Percentiles rank a stretch among this genome's conserved stretches.
These are phyloP conservation scores for Petunia axillaris DNA, from an alignment of 257 asterid genomes.

Conservation along the genomic window DNA sequence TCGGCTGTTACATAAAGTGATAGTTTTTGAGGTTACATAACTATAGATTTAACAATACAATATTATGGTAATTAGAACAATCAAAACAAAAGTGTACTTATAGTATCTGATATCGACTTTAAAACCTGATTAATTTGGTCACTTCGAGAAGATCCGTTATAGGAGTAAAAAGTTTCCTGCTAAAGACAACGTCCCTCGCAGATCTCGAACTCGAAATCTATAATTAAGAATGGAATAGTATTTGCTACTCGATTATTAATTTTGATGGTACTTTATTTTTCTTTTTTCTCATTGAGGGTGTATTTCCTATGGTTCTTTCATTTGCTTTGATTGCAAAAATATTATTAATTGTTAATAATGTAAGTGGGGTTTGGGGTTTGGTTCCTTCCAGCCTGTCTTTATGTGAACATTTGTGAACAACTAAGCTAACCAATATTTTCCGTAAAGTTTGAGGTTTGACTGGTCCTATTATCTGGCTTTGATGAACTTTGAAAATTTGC, in stretches of 20 bases:
- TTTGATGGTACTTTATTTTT: neutral
- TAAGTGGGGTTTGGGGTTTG: constrained; percentile 63
- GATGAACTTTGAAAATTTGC: constrained; percentile 35
- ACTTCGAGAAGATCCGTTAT: too few relatives aligned
- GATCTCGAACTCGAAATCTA: neutral
- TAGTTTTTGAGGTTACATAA: too few relatives aligned
- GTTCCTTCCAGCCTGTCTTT: constrained; percentile 73
- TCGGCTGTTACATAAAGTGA: too few relatives aligned
- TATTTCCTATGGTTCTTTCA: constrained; percentile 21
- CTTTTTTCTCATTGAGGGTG: constrained; percentile 28
- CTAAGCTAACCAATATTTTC: constrained; percentile 33
- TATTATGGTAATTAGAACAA: too few relatives aligned
- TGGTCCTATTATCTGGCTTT: constrained; percentile 36
- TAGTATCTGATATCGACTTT: too few relatives aligned
- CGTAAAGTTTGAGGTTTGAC: constrained; percentile 54
- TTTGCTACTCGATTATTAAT: too few relatives aligned
- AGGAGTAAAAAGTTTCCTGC: too few relatives aligned
- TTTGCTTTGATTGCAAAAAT: constrained; percentile 32
- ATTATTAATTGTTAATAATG: constrained; percentile 62
- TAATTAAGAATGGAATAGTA: too few relatives aligned
- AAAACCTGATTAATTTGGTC: too few relatives aligned
- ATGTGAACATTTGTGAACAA: constrained; percentile 48
- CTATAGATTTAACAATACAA: too few relatives aligned
- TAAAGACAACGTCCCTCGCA: too few relatives aligned
- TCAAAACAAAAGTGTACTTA: too few relatives aligned